Conservation (phyloP, 108 stramenopile genomes). For the Cyclotella baltica region DNA sequence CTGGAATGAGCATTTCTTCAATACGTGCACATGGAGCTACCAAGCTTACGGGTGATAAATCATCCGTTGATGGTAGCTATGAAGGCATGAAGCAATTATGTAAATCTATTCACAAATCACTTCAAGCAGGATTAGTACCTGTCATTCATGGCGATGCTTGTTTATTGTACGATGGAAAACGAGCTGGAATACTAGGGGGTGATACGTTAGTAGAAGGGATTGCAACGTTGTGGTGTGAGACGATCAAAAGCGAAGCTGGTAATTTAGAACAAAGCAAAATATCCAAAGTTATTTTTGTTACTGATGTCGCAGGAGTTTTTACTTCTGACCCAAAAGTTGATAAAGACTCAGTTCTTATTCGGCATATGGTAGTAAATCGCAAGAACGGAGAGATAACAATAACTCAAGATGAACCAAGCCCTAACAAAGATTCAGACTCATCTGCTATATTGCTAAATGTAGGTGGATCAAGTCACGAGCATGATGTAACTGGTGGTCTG, state of each 20-base stretch:
- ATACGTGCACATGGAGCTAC: slow-evolving; percentile 62
- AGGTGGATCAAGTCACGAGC: slow-evolving; percentile 72
- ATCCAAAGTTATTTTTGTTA: slow-evolving; percentile 67
- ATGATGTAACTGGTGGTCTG: slow-evolving; percentile 88
- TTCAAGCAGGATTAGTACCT: slow-evolving; percentile 74
- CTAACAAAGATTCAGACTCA: neutral
- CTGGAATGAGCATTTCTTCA: slow-evolving; percentile 59
- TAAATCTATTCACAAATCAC: slow-evolving; percentile 43
- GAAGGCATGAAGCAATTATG: slow-evolving; percentile 40
- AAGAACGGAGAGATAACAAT: slow-evolving; percentile 45
- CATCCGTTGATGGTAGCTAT: neutral
- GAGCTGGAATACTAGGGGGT: slow-evolving; percentile 73
- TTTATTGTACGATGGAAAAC: slow-evolving; percentile 58
- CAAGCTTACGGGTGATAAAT: neutral
- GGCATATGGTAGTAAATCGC: slow-evolving; percentile 51
- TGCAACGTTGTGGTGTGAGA: slow-evolving; percentile 40
- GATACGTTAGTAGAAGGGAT: slow-evolving; percentile 70
- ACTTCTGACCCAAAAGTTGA: slow-evolving; percentile 63
- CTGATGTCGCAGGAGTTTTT: slow-evolving; percentile 84
- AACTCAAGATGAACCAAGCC: neutral
- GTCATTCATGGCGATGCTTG: slow-evolving; percentile 89
- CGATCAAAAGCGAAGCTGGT: neutral
- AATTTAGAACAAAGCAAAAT: slow-evolving; percentile 16
- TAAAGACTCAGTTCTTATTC: slow-evolving; percentile 58
- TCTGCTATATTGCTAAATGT: slow-evolving; percentile 38